Evolutionary conservation across 1,284 basidiomycete genomes (phyloP).

Genomic region (Entoloma clypeatum): DNA sequence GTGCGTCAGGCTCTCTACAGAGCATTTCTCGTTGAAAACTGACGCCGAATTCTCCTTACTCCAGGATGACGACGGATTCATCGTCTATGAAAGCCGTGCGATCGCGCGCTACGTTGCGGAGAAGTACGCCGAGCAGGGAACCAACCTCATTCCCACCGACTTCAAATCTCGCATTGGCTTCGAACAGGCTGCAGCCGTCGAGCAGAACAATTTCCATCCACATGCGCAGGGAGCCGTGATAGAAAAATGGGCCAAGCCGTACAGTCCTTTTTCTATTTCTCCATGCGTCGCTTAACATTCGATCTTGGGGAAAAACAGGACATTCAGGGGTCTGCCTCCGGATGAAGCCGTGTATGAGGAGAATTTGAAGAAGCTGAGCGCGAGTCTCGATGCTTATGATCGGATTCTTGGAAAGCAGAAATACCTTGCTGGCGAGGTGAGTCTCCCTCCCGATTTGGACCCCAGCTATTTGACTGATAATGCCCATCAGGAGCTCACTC

Average conservation of each 20-base stretch:
- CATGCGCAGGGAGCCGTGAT: constrained; percentile 27
- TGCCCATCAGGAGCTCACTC: constrained; percentile 36
- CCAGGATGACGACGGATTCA: constrained; percentile 31
- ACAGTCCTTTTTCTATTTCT: constrained; percentile 5
- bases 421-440: constrained; percentile 48
- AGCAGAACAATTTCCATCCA: constrained; percentile 38
- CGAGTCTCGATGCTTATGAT: constrained; percentile 48
- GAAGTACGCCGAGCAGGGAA: constrained; percentile 31
- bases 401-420: constrained; percentile 46
- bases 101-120: constrained; percentile 37
- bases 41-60: not conserved
- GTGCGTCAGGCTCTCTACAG: constrained; percentile 29
- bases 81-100: constrained; percentile 41
- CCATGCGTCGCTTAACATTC: not conserved
- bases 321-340: constrained; percentile 19
- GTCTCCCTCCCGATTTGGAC: constrained; percentile 6
- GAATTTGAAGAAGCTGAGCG: constrained; percentile 28
- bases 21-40: too few species aligned
- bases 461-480: not conserved
- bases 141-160: constrained; percentile 32
- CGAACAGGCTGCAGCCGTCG: constrained; percentile 42
- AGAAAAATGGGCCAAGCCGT: constrained; percentile 30
- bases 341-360: constrained; percentile 31
- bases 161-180: constrained; percentile 33
- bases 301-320: not conserved